Conservation (phyloP, 148 eudicot genomes). For the Camellia sinensis region DNA sequence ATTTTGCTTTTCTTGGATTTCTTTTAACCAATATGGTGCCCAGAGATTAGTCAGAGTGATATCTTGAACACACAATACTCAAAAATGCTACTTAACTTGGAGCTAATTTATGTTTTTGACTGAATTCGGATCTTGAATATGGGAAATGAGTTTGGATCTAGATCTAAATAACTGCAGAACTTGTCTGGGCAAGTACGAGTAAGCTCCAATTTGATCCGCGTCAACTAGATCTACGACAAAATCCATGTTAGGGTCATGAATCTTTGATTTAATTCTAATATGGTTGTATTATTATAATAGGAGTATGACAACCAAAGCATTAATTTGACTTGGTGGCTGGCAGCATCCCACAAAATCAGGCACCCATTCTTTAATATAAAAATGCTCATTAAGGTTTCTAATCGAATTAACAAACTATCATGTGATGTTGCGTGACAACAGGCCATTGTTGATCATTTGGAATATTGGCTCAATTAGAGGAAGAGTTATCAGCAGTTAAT, state of each 20-base stretch:
- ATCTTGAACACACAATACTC: no score
- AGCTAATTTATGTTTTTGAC: no score
- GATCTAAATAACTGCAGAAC: slow-evolving; percentile 10
- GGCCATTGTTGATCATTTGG: slow-evolving; percentile 13
- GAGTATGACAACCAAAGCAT: no score
- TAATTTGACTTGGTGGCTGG: neutral
- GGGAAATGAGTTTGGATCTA: slow-evolving; percentile 21
- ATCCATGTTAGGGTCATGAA: neutral
- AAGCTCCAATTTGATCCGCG: neutral
- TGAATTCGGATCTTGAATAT: no score
- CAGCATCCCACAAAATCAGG: neutral
- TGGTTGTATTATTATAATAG: neutral
- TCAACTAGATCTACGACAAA: slow-evolving; percentile 8
- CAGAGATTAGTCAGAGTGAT: no score
- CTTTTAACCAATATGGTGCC: no score
- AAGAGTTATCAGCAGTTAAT: no score
- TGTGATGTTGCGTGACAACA: slow-evolving; percentile 38
- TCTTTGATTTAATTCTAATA: no score
- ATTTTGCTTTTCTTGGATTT: neutral
- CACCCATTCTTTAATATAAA: neutral
- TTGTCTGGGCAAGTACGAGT: neutral
- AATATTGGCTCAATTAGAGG: no score
- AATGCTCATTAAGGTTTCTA: neutral
- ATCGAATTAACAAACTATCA: slow-evolving; percentile 17
- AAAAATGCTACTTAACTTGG: no score